phyloP scores from a whole-genome alignment of 192 early-diverging fungal genomes.

The Umbelopsis vinacea region DNA sequence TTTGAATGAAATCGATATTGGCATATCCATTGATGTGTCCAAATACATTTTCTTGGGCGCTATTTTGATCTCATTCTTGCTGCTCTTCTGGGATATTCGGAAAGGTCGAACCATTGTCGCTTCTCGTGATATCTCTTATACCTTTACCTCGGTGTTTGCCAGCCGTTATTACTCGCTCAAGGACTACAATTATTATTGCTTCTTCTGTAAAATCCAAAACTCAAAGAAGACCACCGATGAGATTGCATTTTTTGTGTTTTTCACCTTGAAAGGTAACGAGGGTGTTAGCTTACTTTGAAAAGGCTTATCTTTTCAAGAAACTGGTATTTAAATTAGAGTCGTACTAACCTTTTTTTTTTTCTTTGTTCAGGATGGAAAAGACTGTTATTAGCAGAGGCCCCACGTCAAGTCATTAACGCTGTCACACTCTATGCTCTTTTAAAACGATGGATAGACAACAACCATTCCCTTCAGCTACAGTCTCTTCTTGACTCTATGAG shows the following conservation, averaged over 20 bases:
- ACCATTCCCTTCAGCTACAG: slow-evolving; percentile 14
- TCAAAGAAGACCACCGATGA: slow-evolving; percentile 65
- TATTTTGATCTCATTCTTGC: slow-evolving; percentile 68
- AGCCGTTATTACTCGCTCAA: slow-evolving; percentile 76
- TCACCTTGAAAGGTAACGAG: slow-evolving; percentile 71
- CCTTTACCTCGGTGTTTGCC: slow-evolving; percentile 76
- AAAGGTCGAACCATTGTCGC: slow-evolving; percentile 69
- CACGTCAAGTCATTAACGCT: slow-evolving; percentile 76
- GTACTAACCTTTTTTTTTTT: neutral
- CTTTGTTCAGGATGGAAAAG: slow-evolving; percentile 76
- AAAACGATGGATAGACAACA: slow-evolving; percentile 31
- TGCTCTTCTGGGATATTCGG: slow-evolving; percentile 69
- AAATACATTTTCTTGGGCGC: slow-evolving; percentile 65
- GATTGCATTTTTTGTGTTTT: slow-evolving; percentile 85
- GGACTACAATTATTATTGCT: slow-evolving; percentile 81
- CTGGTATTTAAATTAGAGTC: neutral
- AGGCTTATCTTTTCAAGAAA: no score
- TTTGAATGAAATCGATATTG: slow-evolving; percentile 17
- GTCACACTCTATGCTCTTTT: slow-evolving; percentile 49
- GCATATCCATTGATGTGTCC: slow-evolving; percentile 36
- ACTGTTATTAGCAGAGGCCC: slow-evolving; percentile 81
- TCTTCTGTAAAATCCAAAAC: slow-evolving; percentile 78
- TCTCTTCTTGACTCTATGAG: slow-evolving; percentile 25
- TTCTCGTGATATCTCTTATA: slow-evolving; percentile 74
- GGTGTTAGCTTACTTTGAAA: no score